Evolutionary conservation across 352 stramenopile species (phyloP).

Genomic region (Phytophthora colocasiae): DNA sequence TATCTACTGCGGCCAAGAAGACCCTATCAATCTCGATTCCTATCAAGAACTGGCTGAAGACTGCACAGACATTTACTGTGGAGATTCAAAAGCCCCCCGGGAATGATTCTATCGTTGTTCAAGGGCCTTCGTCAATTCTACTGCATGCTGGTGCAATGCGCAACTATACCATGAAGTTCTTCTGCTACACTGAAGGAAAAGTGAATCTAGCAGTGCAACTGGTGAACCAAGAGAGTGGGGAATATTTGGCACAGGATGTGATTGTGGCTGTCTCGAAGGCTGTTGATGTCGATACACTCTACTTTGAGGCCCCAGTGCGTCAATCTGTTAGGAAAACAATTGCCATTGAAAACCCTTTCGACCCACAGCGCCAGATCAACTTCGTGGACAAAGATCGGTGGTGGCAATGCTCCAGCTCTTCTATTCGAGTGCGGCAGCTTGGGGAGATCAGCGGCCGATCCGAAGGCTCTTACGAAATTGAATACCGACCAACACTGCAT

Average conservation of each 20-base stretch:
- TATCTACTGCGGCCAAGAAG: slow-evolving; percentile 85
- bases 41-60: slow-evolving; percentile 91
- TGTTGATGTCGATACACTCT: slow-evolving; percentile 77
- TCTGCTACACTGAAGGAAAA: slow-evolving; percentile 85
- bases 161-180: slow-evolving; percentile 90
- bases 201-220: slow-evolving; percentile 73
- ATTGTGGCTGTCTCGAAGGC: slow-evolving; percentile 62
- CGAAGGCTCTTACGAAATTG: slow-evolving; percentile 90
- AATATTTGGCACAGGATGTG: slow-evolving; percentile 86
- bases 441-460: slow-evolving; percentile 68
- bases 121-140: slow-evolving; percentile 75
- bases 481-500: slow-evolving; percentile 88
- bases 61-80: slow-evolving; percentile 81
- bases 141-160: slow-evolving; percentile 61
- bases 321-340: slow-evolving; percentile 83
- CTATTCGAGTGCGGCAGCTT: slow-evolving; percentile 76
- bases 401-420: slow-evolving; percentile 86
- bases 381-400: slow-evolving; percentile 71
- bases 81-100: slow-evolving; percentile 54
- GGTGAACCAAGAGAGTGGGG: slow-evolving; percentile 80
- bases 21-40: slow-evolving; percentile 69
- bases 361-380: slow-evolving; percentile 45
- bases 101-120: slow-evolving; percentile 57
- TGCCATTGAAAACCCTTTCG: slow-evolving; percentile 93
- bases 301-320: slow-evolving; percentile 86